Conservation (phyloP, 805 yeast species). For the Suhomyces prunicola region DNA sequence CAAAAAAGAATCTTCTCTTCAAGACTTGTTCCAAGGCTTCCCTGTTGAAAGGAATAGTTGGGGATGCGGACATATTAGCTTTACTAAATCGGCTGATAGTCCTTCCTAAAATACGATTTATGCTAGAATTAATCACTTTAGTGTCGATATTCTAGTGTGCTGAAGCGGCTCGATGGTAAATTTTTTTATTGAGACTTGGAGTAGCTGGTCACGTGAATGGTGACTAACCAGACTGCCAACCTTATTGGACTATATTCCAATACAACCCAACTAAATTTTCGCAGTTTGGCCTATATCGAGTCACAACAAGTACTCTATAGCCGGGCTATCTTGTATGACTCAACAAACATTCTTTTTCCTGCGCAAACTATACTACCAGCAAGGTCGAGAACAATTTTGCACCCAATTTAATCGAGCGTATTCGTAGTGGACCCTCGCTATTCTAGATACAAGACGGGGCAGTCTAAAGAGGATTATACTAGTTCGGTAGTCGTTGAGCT, state of each 20-base stretch:
- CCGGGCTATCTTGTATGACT: no score
- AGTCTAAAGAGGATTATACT: no score
- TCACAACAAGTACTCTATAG: background rate
- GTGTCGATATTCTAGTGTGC: conserved; percentile 1
- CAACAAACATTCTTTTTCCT: no score
- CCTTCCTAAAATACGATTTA: background rate
- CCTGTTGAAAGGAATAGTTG: conserved; percentile 59
- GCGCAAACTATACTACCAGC: background rate
- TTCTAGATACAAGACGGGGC: no score
- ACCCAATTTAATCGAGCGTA: background rate
- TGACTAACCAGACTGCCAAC: background rate
- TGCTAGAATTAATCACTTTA: background rate
- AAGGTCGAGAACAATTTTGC: background rate
- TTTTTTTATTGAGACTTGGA: background rate
- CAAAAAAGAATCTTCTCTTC: conserved; percentile 94
- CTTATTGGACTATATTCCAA: no score
- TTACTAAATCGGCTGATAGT: background rate
- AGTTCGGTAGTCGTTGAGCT: no score
- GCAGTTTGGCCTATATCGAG: background rate
- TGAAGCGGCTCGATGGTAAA: background rate
- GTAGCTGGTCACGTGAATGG: background rate
- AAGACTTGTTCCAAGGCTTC: conserved; percentile 86
- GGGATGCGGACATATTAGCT: conserved; percentile 25
- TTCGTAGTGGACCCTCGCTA: background rate
- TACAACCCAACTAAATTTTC: background rate